These are phyloP conservation scores for Solanum pennellii DNA, from an alignment of 257 asterid genomes.

Conservation along the genomic window DNA sequence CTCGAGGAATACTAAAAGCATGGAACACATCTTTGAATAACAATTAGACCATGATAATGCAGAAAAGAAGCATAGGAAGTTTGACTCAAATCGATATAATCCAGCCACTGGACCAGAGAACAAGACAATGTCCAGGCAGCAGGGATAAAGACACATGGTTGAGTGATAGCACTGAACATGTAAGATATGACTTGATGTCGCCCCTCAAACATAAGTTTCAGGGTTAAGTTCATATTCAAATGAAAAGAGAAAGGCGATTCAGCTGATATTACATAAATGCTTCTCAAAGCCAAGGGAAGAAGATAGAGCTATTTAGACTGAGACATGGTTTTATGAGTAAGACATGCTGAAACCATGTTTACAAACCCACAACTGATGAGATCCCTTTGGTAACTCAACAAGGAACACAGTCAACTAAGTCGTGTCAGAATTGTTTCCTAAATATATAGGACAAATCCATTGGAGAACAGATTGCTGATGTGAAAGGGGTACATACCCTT, in stretches of 20 bases:
- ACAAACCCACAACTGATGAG: background rate
- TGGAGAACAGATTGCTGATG: background rate
- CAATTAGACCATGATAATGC: background rate
- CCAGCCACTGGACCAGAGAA: background rate
- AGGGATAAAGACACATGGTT: background rate
- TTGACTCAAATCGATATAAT: background rate
- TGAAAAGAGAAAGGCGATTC: background rate
- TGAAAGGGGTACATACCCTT: slow-evolving; percentile 49
- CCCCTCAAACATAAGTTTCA: background rate
- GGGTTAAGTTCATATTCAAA: background rate
- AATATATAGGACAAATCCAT: background rate
- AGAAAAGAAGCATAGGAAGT: background rate
- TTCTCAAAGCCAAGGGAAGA: background rate
- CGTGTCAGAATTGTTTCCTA: background rate
- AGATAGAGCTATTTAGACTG: background rate
- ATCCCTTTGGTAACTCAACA: background rate
- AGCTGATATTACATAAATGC: background rate
- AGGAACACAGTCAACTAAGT: background rate
- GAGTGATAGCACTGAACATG: background rate
- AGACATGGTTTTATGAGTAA: background rate
- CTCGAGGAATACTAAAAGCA: background rate
- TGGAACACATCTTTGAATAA: background rate
- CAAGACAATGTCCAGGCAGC: background rate
- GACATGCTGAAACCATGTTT: background rate
- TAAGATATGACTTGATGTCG: background rate